Evolutionary conservation across 306 rosid species (phyloP).

Genomic region (Corylus avellana): DNA sequence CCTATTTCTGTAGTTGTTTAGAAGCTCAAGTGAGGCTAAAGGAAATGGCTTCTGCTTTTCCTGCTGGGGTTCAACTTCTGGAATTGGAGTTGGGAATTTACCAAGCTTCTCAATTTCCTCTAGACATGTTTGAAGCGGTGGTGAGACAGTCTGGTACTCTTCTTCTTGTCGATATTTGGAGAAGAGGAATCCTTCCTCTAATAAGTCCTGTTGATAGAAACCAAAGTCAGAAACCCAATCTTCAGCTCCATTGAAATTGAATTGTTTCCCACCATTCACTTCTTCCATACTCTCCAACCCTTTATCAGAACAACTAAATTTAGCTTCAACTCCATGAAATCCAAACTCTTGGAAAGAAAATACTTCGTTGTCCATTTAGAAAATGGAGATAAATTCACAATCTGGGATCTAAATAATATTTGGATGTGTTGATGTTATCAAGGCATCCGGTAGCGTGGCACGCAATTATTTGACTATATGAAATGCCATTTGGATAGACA

Average conservation of each 20-base stretch:
- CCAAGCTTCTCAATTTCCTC: conserved; percentile 27
- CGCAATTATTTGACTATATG: neutral
- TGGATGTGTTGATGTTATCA: conserved; percentile 30
- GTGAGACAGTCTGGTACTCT: conserved; percentile 37
- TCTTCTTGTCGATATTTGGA: conserved; percentile 27
- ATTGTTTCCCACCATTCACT: conserved; percentile 16
- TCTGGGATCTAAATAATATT: neutral
- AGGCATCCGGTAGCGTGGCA: conserved; percentile 31
- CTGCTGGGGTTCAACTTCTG: conserved; percentile 29
- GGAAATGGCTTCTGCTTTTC: conserved; percentile 12
- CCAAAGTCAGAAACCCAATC: conserved; percentile 31
- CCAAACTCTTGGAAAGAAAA: conserved; percentile 30
- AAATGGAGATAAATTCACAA: neutral
- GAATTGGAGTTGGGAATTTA: conserved; percentile 19
- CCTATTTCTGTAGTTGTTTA: conserved; percentile 46
- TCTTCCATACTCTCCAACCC: conserved; percentile 25
- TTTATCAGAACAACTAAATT: conserved; percentile 28
- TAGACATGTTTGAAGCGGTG: conserved; percentile 31
- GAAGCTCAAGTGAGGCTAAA: conserved; percentile 53
- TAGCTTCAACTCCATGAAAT: conserved; percentile 30
- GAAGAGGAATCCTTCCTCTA: conserved; percentile 15
- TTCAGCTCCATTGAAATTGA: conserved; percentile 22
- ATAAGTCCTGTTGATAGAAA: conserved; percentile 21
- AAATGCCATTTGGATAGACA: conserved; percentile 13
- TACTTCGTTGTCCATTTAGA: conserved; percentile 31